Evolutionary conservation across 306 rosid genomes (phyloP).

Genomic region (Elaeagnus macrophylla): DNA sequence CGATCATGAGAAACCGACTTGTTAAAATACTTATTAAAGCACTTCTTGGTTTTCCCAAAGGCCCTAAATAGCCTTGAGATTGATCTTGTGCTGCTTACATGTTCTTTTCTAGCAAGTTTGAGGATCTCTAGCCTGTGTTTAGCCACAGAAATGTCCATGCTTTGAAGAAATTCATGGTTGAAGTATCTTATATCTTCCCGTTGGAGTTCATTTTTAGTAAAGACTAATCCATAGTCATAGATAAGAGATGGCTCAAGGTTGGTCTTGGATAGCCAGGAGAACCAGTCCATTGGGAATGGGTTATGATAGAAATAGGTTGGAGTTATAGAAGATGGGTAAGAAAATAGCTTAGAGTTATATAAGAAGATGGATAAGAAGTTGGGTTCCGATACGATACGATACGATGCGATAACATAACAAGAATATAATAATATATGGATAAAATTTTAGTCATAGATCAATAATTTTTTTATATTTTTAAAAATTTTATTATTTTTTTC

Average conservation of each 20-base stretch:
- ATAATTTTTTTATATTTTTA: no score
- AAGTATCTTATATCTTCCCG: conserved; percentile 46
- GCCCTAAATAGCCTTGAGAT: conserved; percentile 36
- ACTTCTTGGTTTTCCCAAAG: conserved; percentile 34
- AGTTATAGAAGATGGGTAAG: no score
- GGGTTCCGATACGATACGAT: no score
- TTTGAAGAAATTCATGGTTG: conserved; percentile 81
- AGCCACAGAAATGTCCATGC: conserved; percentile 79
- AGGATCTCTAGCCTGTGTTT: conserved; percentile 86
- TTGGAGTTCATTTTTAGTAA: conserved; percentile 60
- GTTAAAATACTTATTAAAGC: conserved; percentile 47
- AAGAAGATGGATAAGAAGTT: conserved; percentile 24
- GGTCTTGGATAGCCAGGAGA: conserved; percentile 80
- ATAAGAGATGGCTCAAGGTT: conserved; percentile 53
- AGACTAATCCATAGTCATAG: conserved; percentile 64
- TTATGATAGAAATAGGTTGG: no score
- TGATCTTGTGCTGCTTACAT: conserved; percentile 13
- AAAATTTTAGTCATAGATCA: no score
- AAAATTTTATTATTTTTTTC: no score
- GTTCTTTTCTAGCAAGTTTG: conserved; percentile 57
- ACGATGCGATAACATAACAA: no score
- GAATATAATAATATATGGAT: no score
- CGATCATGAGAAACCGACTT: conserved; percentile 24
- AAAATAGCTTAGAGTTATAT: no score
- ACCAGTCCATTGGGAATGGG: conserved; percentile 68